A percentile compares a stretch with the other conserved stretches of the same genome.
Evolutionary conservation across 2,329 filamentous ascomycete species (phyloP).

Genomic region (Neophaeococcomyces aloes): DNA sequence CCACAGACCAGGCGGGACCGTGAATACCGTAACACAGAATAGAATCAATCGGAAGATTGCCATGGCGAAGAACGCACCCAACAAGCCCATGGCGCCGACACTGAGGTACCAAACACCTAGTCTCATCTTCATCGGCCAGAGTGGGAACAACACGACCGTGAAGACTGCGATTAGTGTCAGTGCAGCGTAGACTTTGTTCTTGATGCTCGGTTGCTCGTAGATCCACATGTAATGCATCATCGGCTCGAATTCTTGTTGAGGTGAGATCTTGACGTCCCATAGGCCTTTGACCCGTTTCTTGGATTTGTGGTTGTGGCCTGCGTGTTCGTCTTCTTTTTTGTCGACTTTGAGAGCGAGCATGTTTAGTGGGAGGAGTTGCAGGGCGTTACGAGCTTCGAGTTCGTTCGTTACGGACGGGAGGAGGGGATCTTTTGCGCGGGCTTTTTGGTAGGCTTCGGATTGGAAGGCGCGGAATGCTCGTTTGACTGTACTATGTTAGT

Average conservation of each 20-base stretch:
- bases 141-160: slow-evolving; percentile 81
- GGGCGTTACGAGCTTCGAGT: slow-evolving; percentile 78
- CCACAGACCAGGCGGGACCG: slow-evolving; percentile 80
- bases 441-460: slow-evolving; percentile 82
- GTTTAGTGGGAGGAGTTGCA: slow-evolving; percentile 89
- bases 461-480: slow-evolving; percentile 83
- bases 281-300: slow-evolving; percentile 87
- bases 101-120: slow-evolving; percentile 95
- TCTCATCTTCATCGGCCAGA: slow-evolving; percentile 86
- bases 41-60: slow-evolving; percentile 91
- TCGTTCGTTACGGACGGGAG: slow-evolving; percentile 83
- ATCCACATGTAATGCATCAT: slow-evolving; percentile 89
- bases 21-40: slow-evolving; percentile 86
- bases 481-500: slow-evolving; percentile 56
- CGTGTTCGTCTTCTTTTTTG: slow-evolving; percentile 63
- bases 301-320: slow-evolving; percentile 67
- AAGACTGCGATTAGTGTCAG: slow-evolving; percentile 78
- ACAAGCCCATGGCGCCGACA: slow-evolving; percentile 80
- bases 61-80: slow-evolving; percentile 95
- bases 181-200: slow-evolving; percentile 80
- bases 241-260: slow-evolving; percentile 69
- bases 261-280: slow-evolving; percentile 92
- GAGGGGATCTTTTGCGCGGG: slow-evolving; percentile 63
- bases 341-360: slow-evolving; percentile 83
- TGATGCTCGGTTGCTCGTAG: slow-evolving; percentile 87